Percentiles rank a stretch among this genome's conserved stretches.
phyloP scores from a whole-genome alignment of 2,329 filamentous ascomycete genomes.

The Ceratocystis diversiconidia region DNA sequence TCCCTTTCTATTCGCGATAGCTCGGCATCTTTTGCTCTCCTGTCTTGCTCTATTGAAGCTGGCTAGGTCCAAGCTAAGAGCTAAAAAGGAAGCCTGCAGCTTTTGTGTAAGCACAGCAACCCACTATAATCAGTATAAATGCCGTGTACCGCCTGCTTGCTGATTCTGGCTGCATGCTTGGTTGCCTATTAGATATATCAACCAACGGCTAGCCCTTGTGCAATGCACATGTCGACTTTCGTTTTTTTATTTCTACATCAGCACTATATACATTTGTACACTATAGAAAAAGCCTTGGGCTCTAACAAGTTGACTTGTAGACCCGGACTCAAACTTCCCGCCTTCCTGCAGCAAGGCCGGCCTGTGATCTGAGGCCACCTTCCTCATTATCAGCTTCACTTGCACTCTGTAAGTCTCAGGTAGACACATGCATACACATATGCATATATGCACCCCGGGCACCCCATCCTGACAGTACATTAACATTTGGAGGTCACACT shows the following conservation, averaged over 20 bases:
- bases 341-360: background rate
- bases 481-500: background rate
- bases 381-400: background rate
- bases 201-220: background rate
- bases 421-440: background rate
- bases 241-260: background rate
- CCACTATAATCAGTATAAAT: background rate
- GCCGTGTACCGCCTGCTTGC: background rate
- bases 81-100: conserved; percentile 11
- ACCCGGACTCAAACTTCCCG: background rate
- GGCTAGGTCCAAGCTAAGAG: background rate
- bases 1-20: background rate
- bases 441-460: background rate
- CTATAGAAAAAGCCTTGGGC: too few relatives aligned
- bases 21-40: background rate
- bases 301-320: background rate
- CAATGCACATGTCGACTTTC: background rate
- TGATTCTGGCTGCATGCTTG: background rate
- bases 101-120: conserved; percentile 13
- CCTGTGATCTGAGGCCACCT: background rate
- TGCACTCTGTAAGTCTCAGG: background rate
- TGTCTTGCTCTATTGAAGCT: background rate
- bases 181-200: background rate
- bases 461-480: background rate
- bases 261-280: too few relatives aligned